Evolutionary conservation across 2,329 filamentous ascomycete genomes (phyloP), one percentile per base, ranked within the genome.

Genomic region (Verticillium klebahnii): DNA sequence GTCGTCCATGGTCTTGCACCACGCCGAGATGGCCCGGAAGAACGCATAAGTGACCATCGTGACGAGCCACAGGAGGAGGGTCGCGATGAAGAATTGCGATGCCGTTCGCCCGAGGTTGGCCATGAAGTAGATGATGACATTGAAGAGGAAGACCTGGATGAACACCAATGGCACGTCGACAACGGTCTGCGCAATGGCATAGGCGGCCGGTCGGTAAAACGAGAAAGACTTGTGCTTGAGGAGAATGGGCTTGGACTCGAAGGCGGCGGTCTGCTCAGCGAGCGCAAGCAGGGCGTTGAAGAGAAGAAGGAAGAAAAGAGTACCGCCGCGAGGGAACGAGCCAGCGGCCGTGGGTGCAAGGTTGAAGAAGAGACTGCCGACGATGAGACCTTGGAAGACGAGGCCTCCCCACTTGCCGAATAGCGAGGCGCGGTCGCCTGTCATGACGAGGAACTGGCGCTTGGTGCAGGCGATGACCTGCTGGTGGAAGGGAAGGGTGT

Each of bases 151-250:
- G 2, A 87, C 83, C 66, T 88, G 84, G 11, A 87, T 72, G 19
- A 86, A 72, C 0, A 86, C 80, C 9, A 87, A 72, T 0, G 86
- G 85, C 1, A 86, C 71, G 67, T 89, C 72, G 11, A 72, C 68
- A 3, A 69, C 55, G 2, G 68, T 72, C 56, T 72, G 70, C 2
- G 71, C 72, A 7, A 74, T 60, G 8, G 84, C 85, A 63, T 82
- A 86, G 19, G 86, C 85, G 0, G 84, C 78, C 2, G 85, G 86
- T 4, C 83, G 84, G 65, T 90, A 89, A 71, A 90, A 90, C 0
- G 86, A 86, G 65, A 89, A 90, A 29, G 82, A 85, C 69, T 89
- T 89, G 72, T 91, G 88, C 71, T 90, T 90, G 60, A 89, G 74
- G 45, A 91, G 73, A 61, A 91, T 89, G 0, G 87, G 87, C 55